Conservation (phyloP, 2,329 filamentous ascomycete genomes). For the Didymella pomorum region DNA sequence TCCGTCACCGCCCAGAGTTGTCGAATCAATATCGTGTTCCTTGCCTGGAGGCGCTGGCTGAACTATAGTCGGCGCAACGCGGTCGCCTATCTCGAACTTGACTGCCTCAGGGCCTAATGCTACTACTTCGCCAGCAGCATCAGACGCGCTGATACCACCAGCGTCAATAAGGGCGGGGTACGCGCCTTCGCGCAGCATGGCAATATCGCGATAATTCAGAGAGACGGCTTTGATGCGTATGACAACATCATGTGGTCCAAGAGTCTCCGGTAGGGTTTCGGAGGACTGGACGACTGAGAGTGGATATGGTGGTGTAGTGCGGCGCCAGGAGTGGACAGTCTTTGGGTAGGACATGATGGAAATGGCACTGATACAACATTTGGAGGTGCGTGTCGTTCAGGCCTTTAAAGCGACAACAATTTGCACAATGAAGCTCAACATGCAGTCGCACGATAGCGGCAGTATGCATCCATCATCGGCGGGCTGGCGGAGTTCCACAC, state of each 20-base stretch:
- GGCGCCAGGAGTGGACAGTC: constrained; percentile 31
- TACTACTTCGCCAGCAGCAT: constrained; percentile 36
- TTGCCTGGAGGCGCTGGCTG: background rate
- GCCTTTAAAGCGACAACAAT: background rate
- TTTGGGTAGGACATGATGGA: constrained; percentile 24
- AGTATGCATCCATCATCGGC: background rate
- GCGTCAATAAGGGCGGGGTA: constrained; percentile 25
- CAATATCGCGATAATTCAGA: constrained; percentile 24
- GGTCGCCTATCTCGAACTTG: constrained; percentile 32
- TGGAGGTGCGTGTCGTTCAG: background rate
- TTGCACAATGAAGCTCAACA: background rate
- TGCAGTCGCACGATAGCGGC: background rate
- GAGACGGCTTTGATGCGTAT: constrained; percentile 38
- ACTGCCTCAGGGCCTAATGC: constrained; percentile 27
- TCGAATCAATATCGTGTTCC: background rate
- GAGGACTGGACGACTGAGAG: constrained; percentile 15
- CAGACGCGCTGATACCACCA: constrained; percentile 33
- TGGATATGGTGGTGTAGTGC: constrained; percentile 23
- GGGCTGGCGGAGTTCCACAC: background rate
- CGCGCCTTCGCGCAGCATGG: constrained; percentile 29
- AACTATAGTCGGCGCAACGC: constrained; percentile 25
- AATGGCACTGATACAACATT: background rate
- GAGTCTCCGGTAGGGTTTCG: constrained; percentile 25
- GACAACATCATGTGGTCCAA: constrained; percentile 29
- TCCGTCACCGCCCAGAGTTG: background rate